Percentiles rank a stretch among this genome's conserved stretches.
phyloP scores from a whole-genome alignment of 371 early-diverging fungal species.

The Nematocida sp. region DNA sequence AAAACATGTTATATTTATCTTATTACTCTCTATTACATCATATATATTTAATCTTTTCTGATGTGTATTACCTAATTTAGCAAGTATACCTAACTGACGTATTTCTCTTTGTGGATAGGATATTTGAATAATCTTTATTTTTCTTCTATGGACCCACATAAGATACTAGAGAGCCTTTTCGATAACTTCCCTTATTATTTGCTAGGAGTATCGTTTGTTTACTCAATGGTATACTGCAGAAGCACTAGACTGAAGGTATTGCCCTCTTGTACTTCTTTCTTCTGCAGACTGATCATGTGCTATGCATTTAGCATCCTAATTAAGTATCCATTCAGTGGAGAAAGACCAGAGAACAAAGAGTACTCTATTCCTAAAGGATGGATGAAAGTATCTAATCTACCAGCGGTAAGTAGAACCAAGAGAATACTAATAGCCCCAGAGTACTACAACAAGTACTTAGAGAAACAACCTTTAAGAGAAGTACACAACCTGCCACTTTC shows the following conservation, averaged over 20 bases:
- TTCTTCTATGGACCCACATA: too few species aligned
- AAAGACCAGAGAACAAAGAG: not conserved
- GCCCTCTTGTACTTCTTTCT: conserved; percentile 5
- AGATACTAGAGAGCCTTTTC: too few species aligned
- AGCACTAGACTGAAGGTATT: not conserved
- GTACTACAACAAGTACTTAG: not conserved
- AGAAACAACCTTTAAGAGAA: conserved; percentile 17
- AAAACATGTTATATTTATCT: too few species aligned
- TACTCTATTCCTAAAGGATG: conserved; percentile 21
- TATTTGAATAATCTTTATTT: too few species aligned
- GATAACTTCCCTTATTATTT: conserved; percentile 32
- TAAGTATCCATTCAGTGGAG: conserved; percentile 33
- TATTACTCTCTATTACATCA: too few species aligned
- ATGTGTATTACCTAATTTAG: too few species aligned
- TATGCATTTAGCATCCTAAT: conserved; percentile 29
- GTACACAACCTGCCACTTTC: conserved; percentile 6
- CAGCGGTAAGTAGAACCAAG: not conserved
- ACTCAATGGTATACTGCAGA: conserved; percentile 12
- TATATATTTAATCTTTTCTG: too few species aligned
- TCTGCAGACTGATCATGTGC: not conserved
- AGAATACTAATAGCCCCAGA: not conserved
- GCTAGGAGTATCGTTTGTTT: not conserved
- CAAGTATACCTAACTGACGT: too few species aligned
- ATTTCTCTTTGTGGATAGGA: too few species aligned
- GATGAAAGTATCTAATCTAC: not conserved